Evolutionary conservation across 106 monocot genomes (phyloP), one percentile per base, ranked within the genome.

Genomic region (Agapanthus africanus): DNA sequence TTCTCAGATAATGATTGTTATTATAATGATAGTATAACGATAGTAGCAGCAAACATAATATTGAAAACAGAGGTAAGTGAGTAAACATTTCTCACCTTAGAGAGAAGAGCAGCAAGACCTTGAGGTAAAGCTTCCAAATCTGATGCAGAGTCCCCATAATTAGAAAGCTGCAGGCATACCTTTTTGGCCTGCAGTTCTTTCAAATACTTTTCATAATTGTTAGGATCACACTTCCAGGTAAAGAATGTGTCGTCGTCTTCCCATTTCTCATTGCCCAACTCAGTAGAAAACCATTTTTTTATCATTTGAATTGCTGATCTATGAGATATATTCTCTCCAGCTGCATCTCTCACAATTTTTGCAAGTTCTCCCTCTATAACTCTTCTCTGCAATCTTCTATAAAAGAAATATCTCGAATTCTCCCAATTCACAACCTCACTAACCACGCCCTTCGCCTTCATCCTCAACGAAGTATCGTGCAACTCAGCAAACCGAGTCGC

Each of bases 401-500:
- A 93, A 77, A 99, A 99, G 76, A 99, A 92, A 59, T 74, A 69
- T 11, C 97, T 84, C 1, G 90, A 99, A 16, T 54, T 57, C 67
- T 85, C 81, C 97, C 97, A 99, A 39, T 89, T 89, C 5, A 99
- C 79, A 1, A 99, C 97, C 23, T 87, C 61, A 33, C 49, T 82
- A 13, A 99, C 82, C 46, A 93, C 90, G 18, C 90, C 89, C 61
- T 92, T 99, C 10, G 89, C 87, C 39, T 79, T 87, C 97, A 99
- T 99, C 64, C 97, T 76, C 35, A 74, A 64, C 6, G 97, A 90
- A 70, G 80, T 92, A 69, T 99, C 97, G 60, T 99, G 97, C 67
- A 99, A 65, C 70, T 99, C 89, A 2, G 90, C 97, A 81, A 99
- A 99, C 73, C 76, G 71, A 31, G 92, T 99, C 9, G 97, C 97